phyloP scores from a whole-genome alignment of 345 rosid species.

The Eutrema heterophyllum region DNA sequence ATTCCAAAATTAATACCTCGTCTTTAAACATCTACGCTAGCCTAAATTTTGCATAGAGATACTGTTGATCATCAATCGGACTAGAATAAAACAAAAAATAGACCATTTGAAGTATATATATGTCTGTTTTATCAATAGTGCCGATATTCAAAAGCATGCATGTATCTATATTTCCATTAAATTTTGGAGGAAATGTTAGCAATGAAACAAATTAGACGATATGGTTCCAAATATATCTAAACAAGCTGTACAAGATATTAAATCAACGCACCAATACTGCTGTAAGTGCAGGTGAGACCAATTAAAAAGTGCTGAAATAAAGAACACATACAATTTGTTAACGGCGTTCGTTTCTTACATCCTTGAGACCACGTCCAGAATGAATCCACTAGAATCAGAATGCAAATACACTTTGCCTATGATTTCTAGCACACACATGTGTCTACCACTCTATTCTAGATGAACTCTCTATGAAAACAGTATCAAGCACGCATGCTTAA shows the following conservation, averaged over 20 bases:
- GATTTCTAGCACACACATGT: no score
- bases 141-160: not conserved
- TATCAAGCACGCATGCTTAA: no score
- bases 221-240: not conserved
- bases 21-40: not conserved
- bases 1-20: not conserved
- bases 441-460: no score
- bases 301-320: no score
- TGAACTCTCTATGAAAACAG: no score
- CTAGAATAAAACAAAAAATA: not conserved
- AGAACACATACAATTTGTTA: no score
- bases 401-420: no score
- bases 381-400: no score
- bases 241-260: not conserved
- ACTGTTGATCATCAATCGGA: not conserved
- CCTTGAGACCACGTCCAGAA: no score
- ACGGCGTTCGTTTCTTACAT: no score
- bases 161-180: not conserved
- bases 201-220: not conserved
- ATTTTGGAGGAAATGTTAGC: not conserved
- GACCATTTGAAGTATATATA: not conserved
- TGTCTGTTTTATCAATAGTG: not conserved
- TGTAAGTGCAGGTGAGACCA: no score
- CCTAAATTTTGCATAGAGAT: not conserved
- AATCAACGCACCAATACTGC: not conserved